These are phyloP conservation scores for Penicillium glabrum DNA, from an alignment of 2,329 filamentous ascomycete genomes.

Conservation along the genomic window DNA sequence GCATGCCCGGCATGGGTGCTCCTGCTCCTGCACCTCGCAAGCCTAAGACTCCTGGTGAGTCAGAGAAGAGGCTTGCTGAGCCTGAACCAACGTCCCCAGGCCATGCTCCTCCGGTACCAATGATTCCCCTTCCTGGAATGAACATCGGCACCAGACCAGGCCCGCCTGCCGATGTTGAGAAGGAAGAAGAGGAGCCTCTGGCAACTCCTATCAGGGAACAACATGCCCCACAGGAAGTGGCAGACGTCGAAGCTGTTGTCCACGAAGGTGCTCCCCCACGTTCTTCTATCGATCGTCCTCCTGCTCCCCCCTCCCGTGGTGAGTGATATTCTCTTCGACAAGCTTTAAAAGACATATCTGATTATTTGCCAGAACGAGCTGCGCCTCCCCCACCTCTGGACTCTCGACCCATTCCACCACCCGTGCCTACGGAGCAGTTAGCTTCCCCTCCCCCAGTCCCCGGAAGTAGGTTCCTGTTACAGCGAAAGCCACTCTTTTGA, in stretches of 20 bases:
- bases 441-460: slow-evolving; percentile 38
- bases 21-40: slow-evolving; percentile 47
- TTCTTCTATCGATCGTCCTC: slow-evolving; percentile 43
- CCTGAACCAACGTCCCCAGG: slow-evolving; percentile 31
- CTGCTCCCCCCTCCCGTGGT: slow-evolving; percentile 52
- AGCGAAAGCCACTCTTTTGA: neutral
- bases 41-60: slow-evolving; percentile 45
- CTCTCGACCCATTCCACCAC: slow-evolving; percentile 39
- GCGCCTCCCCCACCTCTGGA: slow-evolving; percentile 44
- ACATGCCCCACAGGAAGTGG: slow-evolving; percentile 48
- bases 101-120: slow-evolving; percentile 49
- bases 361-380: slow-evolving; percentile 40
- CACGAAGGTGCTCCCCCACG: slow-evolving; percentile 34
- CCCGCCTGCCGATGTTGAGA: slow-evolving; percentile 47
- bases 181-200: slow-evolving; percentile 52
- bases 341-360: neutral
- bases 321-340: slow-evolving; percentile 27
- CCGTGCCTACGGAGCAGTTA: slow-evolving; percentile 34
- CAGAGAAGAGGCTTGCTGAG: slow-evolving; percentile 34
- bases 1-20: slow-evolving; percentile 59
- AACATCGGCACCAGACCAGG: slow-evolving; percentile 47
- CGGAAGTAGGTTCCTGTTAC: slow-evolving; percentile 55
- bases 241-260: slow-evolving; percentile 55
- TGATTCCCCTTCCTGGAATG: slow-evolving; percentile 71
- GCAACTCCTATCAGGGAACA: slow-evolving; percentile 44